Base-by-base conservation (phyloP, 805 yeast species). In the Cyberlindnera euphorbiae region DNA sequence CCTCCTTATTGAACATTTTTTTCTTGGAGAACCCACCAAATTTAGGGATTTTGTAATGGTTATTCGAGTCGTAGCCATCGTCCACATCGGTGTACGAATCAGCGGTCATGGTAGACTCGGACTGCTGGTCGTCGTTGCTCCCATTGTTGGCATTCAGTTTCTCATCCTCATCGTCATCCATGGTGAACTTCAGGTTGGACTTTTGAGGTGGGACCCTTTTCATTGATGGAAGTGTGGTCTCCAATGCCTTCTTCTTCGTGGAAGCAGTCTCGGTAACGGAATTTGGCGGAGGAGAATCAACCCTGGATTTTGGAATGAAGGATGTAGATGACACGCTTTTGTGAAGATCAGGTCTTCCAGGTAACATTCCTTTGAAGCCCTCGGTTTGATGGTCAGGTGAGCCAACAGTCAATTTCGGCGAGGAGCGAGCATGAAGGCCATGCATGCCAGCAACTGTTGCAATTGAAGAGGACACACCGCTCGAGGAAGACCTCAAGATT, bases 21-120 rank as follows among this genome's bases (percentile, higher is more conserved):
- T 81, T 79, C 38, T 69, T 72, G 0, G 90, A 80, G 48, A 75
- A 80, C 1, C 94, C 94, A 6, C 93, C 90, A 59, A 72, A 83
- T 63, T 75, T 46, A 32, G 68, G 70, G 5, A 66, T 60, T 30
- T 53, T 50, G 32, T 56, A 41, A 27, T 33, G 43, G 9, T 30
- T 24, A 10, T 25, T 36, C 3, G 41, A 32, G 23, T 45, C 49
- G 11, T 42, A 41, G 8, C 37, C 47, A 28, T 40, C 41, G 15
- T 42, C 49, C 28, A 37, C 18, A n/a, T 38, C 45, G 9, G 41
- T 37, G 15, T 36, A 36, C 26, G 35, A 43, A 15, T 36, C 46
- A 1, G 30, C 25, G n/a, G 26, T 11, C 4, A 26, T 6, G 16
- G 28, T 26, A 24, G 14, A 11, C 9, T 13, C 28, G 6, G 16